A percentile compares a stretch with the other conserved stretches of the same genome.
Conservation (phyloP, 176 grass and related monocot species). For the Cocos nucifera region DNA sequence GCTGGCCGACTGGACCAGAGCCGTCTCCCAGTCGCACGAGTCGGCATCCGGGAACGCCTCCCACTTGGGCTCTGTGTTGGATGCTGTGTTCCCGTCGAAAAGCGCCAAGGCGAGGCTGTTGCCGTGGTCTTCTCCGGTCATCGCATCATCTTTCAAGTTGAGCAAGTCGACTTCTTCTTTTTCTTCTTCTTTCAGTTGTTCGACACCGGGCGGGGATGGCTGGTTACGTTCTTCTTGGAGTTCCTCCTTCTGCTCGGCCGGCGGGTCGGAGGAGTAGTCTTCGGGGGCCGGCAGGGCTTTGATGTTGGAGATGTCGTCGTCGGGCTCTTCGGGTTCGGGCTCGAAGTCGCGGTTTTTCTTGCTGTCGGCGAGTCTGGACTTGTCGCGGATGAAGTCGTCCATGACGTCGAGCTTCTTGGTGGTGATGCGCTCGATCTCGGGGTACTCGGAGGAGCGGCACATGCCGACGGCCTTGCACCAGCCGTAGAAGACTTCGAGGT, state of each 20-base stretch:
- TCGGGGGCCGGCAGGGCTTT: constrained; percentile 44
- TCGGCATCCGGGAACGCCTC: constrained; percentile 35
- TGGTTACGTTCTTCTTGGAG: not conserved
- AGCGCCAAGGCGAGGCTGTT: constrained; percentile 45
- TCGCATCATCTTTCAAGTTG: constrained; percentile 42
- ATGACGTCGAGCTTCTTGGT: constrained; percentile 72
- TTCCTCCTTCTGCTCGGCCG: too few species aligned
- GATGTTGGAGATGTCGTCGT: constrained; percentile 32
- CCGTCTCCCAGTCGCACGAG: too few species aligned
- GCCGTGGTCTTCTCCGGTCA: constrained; percentile 44
- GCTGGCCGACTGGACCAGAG: too few species aligned
- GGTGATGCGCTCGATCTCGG: constrained; percentile 61
- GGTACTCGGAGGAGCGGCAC: constrained; percentile 57
- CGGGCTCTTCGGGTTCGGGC: not conserved
- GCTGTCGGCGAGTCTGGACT: not conserved
- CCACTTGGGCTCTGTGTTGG: too few species aligned
- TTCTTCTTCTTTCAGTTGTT: constrained; percentile 1
- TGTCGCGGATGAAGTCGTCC: constrained; percentile 77
- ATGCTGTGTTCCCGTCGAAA: constrained; percentile 30
- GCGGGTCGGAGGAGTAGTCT: too few species aligned
- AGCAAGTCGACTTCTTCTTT: constrained; percentile 35
- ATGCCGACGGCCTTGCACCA: constrained; percentile 57
- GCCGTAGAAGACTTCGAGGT: constrained; percentile 51
- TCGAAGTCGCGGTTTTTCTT: not conserved
- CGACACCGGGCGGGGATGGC: too few species aligned